Conservation (phyloP, 139 green algal genomes). For the Mesotaenium endlicherianum region DNA sequence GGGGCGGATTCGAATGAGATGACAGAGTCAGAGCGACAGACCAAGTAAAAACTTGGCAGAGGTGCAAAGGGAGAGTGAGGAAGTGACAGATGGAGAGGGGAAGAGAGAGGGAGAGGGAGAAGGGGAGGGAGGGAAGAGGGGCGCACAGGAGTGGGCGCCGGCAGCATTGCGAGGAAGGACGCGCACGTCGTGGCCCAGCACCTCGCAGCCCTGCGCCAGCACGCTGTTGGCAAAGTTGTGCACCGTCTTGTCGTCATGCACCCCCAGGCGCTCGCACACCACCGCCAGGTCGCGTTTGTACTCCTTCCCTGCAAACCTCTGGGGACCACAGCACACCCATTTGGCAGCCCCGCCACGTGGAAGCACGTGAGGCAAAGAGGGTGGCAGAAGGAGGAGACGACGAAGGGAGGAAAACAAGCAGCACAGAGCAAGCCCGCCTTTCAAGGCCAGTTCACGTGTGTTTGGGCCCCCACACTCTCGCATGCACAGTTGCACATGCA, state of each 20-base stretch:
- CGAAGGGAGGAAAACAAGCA: not conserved
- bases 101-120: not conserved
- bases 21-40: no score
- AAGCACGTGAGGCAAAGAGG: not conserved
- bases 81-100: not conserved
- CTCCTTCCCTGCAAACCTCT: not conserved
- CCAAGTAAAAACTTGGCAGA: no score
- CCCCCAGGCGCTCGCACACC: conserved; percentile 37
- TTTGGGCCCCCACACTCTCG: no score
- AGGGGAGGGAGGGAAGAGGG: not conserved
- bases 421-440: not conserved
- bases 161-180: conserved; percentile 6
- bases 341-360: not conserved
- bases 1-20: no score
- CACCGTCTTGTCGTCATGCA: conserved; percentile 24
- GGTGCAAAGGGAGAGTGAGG: not conserved
- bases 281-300: not conserved
- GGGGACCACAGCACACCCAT: not conserved
- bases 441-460: no score
- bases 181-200: not conserved
- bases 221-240: conserved; percentile 51
- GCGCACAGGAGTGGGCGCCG: not conserved
- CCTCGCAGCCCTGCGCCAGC: conserved; percentile 44
- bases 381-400: not conserved
- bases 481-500: no score